Conservation (phyloP, 73 alveolate genomes). For the Paramecium sexaurelia region DNA sequence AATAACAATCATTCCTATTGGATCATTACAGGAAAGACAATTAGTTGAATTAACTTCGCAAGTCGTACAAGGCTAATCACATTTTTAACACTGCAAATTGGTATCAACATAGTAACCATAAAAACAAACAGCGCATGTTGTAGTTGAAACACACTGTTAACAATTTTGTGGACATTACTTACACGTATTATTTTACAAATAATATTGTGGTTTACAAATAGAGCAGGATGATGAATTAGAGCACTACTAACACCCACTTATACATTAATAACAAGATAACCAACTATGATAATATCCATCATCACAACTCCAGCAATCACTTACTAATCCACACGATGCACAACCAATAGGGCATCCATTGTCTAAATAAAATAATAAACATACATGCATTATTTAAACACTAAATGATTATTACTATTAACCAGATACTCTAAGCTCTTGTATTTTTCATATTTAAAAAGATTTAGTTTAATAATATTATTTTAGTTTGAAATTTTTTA, state of each 20-base stretch:
- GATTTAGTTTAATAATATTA: background rate
- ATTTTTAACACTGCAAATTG: background rate
- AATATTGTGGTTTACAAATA: background rate
- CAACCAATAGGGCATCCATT: background rate
- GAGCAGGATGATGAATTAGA: background rate
- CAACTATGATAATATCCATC: background rate
- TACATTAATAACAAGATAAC: background rate
- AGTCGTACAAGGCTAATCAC: background rate
- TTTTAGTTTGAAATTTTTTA: background rate
- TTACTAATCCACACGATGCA: background rate
- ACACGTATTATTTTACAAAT: background rate
- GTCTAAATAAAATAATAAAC: background rate
- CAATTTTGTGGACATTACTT: background rate
- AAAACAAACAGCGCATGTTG: background rate
- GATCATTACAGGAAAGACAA: slow-evolving; percentile 3
- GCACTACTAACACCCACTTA: background rate
- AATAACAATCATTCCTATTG: background rate
- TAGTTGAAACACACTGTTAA: background rate
- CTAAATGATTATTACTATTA: background rate
- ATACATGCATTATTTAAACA: background rate
- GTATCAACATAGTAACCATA: background rate
- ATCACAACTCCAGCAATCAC: background rate
- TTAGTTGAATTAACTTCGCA: background rate
- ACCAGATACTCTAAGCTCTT: background rate
- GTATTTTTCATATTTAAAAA: background rate